These are phyloP conservation scores for Serendipita sp. DNA, from an alignment of 1,284 basidiomycete species.

Conservation along the genomic window DNA sequence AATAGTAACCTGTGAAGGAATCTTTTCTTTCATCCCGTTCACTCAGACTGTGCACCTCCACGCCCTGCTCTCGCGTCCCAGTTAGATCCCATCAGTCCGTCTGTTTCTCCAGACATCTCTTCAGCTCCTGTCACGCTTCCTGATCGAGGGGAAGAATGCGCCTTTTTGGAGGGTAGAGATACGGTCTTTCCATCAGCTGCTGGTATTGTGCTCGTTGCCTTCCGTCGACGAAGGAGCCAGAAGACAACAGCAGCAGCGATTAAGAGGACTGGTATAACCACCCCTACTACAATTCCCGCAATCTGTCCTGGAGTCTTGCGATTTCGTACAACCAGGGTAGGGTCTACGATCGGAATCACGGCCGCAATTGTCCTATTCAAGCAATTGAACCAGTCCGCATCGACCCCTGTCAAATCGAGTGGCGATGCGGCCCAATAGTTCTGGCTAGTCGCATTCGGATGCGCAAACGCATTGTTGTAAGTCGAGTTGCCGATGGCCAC, in stretches of 20 bases:
- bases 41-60: too few relatives aligned
- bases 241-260: neutral
- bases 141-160: too few relatives aligned
- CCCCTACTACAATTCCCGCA: neutral
- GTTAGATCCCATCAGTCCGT: too few relatives aligned
- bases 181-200: too few relatives aligned
- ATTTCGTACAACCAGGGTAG: neutral
- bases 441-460: neutral
- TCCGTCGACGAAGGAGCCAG: neutral
- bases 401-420: neutral
- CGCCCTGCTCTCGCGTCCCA: too few relatives aligned
- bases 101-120: too few relatives aligned
- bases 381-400: neutral
- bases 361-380: neutral
- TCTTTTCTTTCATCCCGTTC: too few relatives aligned
- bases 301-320: neutral
- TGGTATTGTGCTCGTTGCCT: neutral
- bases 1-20: too few relatives aligned
- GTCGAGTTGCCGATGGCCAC: neutral
- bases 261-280: neutral
- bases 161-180: too few relatives aligned
- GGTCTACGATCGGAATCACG: neutral
- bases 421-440: neutral
- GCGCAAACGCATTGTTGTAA: neutral
- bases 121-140: too few relatives aligned